Conservation (phyloP, 2,329 filamentous ascomycete genomes). For the Phoma herbarum region DNA sequence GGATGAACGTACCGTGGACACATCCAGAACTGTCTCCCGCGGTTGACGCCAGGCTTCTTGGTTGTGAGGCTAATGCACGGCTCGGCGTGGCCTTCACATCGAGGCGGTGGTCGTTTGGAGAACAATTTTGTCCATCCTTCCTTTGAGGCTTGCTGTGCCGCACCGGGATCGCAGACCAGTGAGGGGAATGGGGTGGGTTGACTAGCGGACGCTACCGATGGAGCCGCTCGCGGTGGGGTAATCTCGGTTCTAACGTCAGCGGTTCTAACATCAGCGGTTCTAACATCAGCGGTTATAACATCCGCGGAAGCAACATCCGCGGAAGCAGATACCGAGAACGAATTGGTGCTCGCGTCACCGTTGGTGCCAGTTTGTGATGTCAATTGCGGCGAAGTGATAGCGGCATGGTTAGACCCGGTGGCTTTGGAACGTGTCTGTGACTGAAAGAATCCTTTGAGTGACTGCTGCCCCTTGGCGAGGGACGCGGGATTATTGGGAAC, state of each 20-base stretch:
- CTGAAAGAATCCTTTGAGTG: slow-evolving; percentile 78
- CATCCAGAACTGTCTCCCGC: slow-evolving; percentile 72
- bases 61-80: slow-evolving; percentile 84
- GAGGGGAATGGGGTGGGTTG: slow-evolving; percentile 19
- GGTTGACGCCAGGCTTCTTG: slow-evolving; percentile 89
- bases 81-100: slow-evolving; percentile 84
- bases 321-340: slow-evolving; percentile 7
- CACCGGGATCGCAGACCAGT: slow-evolving; percentile 34
- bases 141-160: slow-evolving; percentile 69
- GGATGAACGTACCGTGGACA: slow-evolving; percentile 64
- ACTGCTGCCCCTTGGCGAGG: slow-evolving; percentile 63
- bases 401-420: slow-evolving; percentile 11
- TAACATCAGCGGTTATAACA: too few species aligned
- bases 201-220: slow-evolving; percentile 12
- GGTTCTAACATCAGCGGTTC: too few species aligned
- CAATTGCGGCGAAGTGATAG: slow-evolving; percentile 12
- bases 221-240: slow-evolving; percentile 11
- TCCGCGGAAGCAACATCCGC: too few species aligned
- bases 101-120: slow-evolving; percentile 74
- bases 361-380: slow-evolving; percentile 7
- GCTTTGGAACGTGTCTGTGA: slow-evolving; percentile 49
- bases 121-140: slow-evolving; percentile 89
- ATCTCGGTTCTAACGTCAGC: slow-evolving; percentile 9
- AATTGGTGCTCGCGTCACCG: slow-evolving; percentile 3
- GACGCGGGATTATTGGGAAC: slow-evolving; percentile 29